phyloP scores from a whole-genome alignment of 345 rosid genomes.

The Hevea brasiliensis region DNA sequence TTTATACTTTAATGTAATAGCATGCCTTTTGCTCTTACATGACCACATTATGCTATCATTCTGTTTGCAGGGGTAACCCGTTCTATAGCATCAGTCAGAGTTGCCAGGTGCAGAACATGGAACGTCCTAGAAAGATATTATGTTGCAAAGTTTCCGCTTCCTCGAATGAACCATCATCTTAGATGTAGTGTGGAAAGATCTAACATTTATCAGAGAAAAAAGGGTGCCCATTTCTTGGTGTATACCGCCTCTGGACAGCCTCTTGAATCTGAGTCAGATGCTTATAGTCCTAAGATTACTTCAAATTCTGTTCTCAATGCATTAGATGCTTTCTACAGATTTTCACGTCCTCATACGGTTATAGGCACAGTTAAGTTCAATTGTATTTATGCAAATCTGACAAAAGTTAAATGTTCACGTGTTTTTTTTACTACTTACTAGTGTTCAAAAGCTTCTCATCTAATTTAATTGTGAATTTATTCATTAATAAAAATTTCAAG shows the following conservation, averaged over 20 bases:
- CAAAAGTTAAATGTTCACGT: slow-evolving; percentile 10
- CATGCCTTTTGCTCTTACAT: background rate
- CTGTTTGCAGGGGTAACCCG: slow-evolving; percentile 17
- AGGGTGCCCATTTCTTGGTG: slow-evolving; percentile 36
- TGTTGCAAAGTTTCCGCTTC: slow-evolving; percentile 28
- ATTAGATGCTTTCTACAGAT: slow-evolving; percentile 78
- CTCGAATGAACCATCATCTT: slow-evolving; percentile 29
- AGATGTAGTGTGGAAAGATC: slow-evolving; percentile 24
- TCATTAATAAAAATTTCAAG: no score
- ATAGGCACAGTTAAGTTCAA: slow-evolving; percentile 88
- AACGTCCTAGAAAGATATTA: slow-evolving; percentile 17
- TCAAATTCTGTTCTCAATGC: slow-evolving; percentile 41
- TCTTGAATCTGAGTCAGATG: slow-evolving; percentile 50
- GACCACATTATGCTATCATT: background rate
- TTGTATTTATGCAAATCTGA: background rate
- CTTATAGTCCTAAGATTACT: slow-evolving; percentile 39
- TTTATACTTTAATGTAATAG: background rate
- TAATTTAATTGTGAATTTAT: background rate
- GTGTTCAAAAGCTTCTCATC: background rate
- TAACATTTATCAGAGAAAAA: slow-evolving; percentile 20
- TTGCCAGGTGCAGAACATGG: slow-evolving; percentile 39
- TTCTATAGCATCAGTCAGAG: slow-evolving; percentile 33
- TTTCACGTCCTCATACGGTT: slow-evolving; percentile 91
- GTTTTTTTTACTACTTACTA: background rate
- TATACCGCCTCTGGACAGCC: slow-evolving; percentile 64